A percentile compares a stretch with the other conserved stretches of the same genome.
Evolutionary conservation across 2,329 filamentous ascomycete species (phyloP).

Genomic region (Tolypocladium tropicale): DNA sequence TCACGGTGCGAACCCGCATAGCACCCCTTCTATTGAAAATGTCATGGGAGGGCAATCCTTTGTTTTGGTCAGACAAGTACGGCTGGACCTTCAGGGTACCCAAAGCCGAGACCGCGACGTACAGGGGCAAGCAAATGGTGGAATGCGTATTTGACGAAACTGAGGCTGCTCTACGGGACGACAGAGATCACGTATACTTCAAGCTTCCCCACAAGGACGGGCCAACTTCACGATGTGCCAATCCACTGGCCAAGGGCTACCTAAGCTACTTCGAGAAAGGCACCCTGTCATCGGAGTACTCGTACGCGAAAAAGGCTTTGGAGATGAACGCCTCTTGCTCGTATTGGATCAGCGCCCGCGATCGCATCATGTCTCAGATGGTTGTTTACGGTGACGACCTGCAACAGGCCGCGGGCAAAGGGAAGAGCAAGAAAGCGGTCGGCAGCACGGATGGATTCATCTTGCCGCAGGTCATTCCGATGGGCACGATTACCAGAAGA

Average conservation of each 20-base stretch:
- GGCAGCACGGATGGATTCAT: conserved; percentile 57
- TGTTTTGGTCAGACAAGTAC: conserved; percentile 87
- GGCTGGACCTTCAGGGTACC: conserved; percentile 88
- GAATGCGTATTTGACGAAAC: conserved; percentile 73
- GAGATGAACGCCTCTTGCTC: conserved; percentile 99
- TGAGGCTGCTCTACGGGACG: conserved; percentile 52
- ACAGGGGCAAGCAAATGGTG: conserved; percentile 60
- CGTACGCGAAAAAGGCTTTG: conserved; percentile 86
- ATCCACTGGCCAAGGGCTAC: conserved; percentile 86
- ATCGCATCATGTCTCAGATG: conserved; percentile 90
- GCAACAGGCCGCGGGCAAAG: neutral
- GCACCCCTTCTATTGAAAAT: conserved; percentile 76
- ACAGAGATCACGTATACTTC: conserved; percentile 61
- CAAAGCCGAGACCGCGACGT: conserved; percentile 48
- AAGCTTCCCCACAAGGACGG: conserved; percentile 97
- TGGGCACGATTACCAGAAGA: conserved; percentile 92
- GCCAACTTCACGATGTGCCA: conserved; percentile 71
- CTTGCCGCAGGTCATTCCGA: conserved; percentile 88
- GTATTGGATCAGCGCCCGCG: conserved; percentile 95
- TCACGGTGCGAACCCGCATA: conserved; percentile 81
- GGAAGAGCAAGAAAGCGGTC: conserved; percentile 9
- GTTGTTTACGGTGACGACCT: conserved; percentile 73
- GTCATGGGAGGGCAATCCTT: conserved; percentile 78
- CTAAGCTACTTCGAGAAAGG: conserved; percentile 85
- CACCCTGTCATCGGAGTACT: conserved; percentile 74